Evolutionary conservation across 2,329 filamentous ascomycete genomes (phyloP).

Genomic region (Aspergillus ustus): DNA sequence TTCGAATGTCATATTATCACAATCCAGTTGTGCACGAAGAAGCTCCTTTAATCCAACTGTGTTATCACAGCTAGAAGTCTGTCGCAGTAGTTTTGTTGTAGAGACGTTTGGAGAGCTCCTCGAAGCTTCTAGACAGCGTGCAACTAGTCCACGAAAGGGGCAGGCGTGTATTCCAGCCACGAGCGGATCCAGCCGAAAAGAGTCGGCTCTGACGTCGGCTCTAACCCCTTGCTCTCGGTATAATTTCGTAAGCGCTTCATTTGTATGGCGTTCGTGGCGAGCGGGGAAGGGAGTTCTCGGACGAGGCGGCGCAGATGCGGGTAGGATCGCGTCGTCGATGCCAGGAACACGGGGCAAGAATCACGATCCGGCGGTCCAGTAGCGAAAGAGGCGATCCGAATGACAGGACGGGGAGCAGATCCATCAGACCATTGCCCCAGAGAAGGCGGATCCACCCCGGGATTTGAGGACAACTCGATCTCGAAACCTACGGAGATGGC

Average conservation of each 20-base stretch:
- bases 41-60: too few relatives aligned
- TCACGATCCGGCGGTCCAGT: background rate
- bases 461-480: background rate
- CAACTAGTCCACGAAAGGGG: background rate
- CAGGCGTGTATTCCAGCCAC: background rate
- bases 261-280: background rate
- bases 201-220: background rate
- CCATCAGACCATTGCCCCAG: background rate
- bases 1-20: background rate
- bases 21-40: background rate
- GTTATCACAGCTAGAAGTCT: too few relatives aligned
- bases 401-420: background rate
- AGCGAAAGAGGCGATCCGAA: background rate
- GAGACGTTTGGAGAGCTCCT: background rate
- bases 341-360: background rate
- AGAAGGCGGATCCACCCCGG: background rate
- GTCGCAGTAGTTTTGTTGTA: background rate
- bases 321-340: background rate
- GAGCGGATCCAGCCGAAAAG: background rate
- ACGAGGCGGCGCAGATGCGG: background rate
- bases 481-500: background rate
- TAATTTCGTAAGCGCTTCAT: background rate
- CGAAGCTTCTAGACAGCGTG: too few relatives aligned
- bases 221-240: background rate
- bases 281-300: background rate